Evolutionary conservation across 2,329 filamentous ascomycete genomes (phyloP).

Genomic region (Aphanoascus verrucosus): DNA sequence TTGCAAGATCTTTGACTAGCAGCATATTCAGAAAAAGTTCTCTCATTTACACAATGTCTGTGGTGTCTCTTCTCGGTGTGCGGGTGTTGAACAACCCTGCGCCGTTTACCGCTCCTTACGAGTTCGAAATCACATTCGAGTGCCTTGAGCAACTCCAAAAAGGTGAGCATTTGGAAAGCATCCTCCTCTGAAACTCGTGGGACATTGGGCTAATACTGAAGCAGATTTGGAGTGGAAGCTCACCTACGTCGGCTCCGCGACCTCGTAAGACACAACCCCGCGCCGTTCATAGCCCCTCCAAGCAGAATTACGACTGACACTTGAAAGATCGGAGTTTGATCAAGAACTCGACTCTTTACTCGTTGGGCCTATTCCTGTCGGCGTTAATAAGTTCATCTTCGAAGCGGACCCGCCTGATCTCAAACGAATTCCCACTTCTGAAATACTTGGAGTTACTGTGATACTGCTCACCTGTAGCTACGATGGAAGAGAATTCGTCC

Average conservation of each 20-base stretch:
- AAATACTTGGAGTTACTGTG: constrained; percentile 94
- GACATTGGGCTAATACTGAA: neutral
- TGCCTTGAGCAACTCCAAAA: constrained; percentile 91
- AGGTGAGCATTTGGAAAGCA: constrained; percentile 42
- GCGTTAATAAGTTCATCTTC: constrained; percentile 98
- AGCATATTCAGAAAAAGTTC: neutral
- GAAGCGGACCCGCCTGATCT: constrained; percentile 89
- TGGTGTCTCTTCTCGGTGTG: constrained; percentile 90
- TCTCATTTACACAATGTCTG: constrained; percentile 57
- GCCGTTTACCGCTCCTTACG: constrained; percentile 81
- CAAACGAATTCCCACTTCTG: constrained; percentile 79
- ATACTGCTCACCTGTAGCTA: constrained; percentile 94
- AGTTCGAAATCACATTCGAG: constrained; percentile 98
- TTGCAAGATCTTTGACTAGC: neutral
- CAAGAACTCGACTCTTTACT: constrained; percentile 96
- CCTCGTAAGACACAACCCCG: constrained; percentile 56
- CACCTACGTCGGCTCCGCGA: constrained; percentile 96
- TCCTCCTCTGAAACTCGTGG: constrained; percentile 15
- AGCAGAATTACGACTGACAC: constrained; percentile 15
- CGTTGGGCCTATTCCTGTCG: constrained; percentile 92
- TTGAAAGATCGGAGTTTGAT: constrained; percentile 75
- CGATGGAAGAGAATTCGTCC: constrained; percentile 91
- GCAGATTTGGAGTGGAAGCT: constrained; percentile 98
- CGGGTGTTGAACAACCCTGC: constrained; percentile 96
- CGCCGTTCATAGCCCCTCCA: neutral